A percentile compares a stretch with the other conserved stretches of the same genome.
phyloP scores from a whole-genome alignment of 2,329 filamentous ascomycete species.

The Grosmannia penicillata region DNA sequence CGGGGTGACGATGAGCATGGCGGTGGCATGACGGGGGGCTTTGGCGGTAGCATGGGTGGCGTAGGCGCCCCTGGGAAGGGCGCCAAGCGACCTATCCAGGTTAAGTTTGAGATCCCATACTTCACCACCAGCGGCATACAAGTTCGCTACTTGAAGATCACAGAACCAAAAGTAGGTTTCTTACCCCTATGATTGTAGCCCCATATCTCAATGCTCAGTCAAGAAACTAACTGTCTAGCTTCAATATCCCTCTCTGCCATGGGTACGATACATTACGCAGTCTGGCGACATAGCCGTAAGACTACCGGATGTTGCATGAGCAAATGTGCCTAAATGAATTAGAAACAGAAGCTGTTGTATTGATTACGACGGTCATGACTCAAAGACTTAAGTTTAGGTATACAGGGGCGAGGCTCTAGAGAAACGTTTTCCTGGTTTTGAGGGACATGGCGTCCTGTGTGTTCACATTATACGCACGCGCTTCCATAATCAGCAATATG shows the following conservation, averaged over 20 bases:
- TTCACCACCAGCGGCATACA: constrained; percentile 99
- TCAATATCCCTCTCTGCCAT: constrained; percentile 94
- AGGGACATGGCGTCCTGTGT: too few species aligned
- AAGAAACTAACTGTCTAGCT: constrained; percentile 44
- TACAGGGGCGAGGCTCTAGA: too few species aligned
- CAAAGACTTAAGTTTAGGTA: too few species aligned
- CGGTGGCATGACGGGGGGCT: constrained; percentile 94
- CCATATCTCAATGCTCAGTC: background rate
- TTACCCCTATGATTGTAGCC: background rate
- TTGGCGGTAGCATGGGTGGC: constrained; percentile 93
- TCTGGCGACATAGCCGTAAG: constrained; percentile 92
- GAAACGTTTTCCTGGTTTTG: too few species aligned
- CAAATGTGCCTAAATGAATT: too few species aligned
- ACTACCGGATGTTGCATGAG: constrained; percentile 74
- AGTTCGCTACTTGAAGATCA: constrained; percentile 96
- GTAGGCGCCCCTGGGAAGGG: constrained; percentile 65
- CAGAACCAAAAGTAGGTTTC: constrained; percentile 80
- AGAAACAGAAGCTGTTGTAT: too few species aligned
- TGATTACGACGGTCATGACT: too few species aligned
- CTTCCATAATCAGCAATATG: too few species aligned
- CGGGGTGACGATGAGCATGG: constrained; percentile 91
- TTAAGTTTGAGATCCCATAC: constrained; percentile 99
- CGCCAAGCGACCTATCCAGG: constrained; percentile 85
- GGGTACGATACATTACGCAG: constrained; percentile 98
- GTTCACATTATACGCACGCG: too few species aligned